Base-by-base conservation (phyloP, 441 rosid species). In the Arabidopsis lyrata region DNA sequence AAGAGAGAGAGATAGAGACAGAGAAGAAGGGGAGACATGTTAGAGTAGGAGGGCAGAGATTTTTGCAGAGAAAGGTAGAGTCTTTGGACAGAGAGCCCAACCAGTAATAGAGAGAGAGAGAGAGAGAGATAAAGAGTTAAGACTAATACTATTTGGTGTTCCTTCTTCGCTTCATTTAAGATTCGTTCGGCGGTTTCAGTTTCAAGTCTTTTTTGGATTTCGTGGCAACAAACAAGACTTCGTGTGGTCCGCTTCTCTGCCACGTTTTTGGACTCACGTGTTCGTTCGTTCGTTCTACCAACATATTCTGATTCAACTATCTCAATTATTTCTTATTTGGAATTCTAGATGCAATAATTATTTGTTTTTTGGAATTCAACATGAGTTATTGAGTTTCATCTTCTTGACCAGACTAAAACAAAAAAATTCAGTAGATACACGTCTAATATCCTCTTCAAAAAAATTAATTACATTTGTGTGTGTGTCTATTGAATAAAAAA, bases 131-230 rank as follows among this genome's bases (percentile, higher is more conserved):
- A n/a, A n/a, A 22, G 55, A 66, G 20, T 9, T 41, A 29, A 14
- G 29, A 27, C 5, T 27, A 27, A 22, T 22, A 22, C 31, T 39
- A 32, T 6, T 36, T 13, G 29, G 22, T 8, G 32, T 56, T 73
- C 20, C 3, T 44, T 32, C 9, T 34, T 68, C 50, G 78, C 68
- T 69, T 69, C 75, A 69, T 76, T 76, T 69, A 69, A 70, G 80
- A 76, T 76, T 69, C 66, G 47, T 63, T 62, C 67, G 62, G 73
- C 78, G 57, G 68, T 75, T 62, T 68, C 75, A 76, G 79, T 68
- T 67, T 31, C 5, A 47, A 39, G 61, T 52, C 13, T 44, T 62
- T 59, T 59, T 48, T 50, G 22, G 60, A 14, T 68, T 67, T 11
- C 35, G 44, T 47, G 27, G 64, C 56, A 60, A 29, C 36, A 62